A percentile compares a stretch with the other conserved stretches of the same genome.
Evolutionary conservation across 352 stramenopile species (phyloP).

Genomic region (Plasmopara muralis): DNA sequence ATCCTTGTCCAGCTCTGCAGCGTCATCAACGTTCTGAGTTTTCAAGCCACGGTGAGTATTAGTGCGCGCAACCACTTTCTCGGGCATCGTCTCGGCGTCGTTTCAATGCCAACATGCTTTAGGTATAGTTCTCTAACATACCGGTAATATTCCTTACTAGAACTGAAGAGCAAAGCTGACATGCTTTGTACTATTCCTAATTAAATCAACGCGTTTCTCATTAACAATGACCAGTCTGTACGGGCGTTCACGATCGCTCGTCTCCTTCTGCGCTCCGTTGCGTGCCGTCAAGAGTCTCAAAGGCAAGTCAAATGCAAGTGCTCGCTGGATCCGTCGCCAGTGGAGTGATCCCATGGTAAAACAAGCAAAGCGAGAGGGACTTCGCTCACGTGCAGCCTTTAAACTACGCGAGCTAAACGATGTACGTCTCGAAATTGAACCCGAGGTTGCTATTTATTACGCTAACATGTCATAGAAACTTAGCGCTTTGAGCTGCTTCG

Average conservation of each 20-base stretch:
- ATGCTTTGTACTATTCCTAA: background rate
- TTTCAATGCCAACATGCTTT: slow-evolving; percentile 1
- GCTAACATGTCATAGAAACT: slow-evolving; percentile 3
- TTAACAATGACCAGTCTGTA: slow-evolving; percentile 13
- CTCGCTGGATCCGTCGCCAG: slow-evolving; percentile 80
- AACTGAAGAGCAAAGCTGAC: background rate
- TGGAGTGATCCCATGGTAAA: slow-evolving; percentile 82
- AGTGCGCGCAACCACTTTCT: background rate
- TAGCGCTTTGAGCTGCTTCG: slow-evolving; percentile 43
- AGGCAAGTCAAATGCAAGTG: slow-evolving; percentile 76
- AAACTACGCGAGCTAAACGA: slow-evolving; percentile 82
- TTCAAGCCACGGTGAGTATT: slow-evolving; percentile 4
- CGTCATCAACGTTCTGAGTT: slow-evolving; percentile 4
- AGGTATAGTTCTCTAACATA: too few species aligned
- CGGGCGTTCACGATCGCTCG: slow-evolving; percentile 6
- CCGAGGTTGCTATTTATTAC: background rate
- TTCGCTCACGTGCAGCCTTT: slow-evolving; percentile 72
- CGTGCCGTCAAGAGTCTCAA: slow-evolving; percentile 72
- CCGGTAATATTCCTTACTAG: background rate
- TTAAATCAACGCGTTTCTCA: too few species aligned
- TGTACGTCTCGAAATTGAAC: slow-evolving; percentile 13
- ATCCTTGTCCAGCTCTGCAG: too few species aligned
- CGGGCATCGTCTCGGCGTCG: slow-evolving; percentile 10
- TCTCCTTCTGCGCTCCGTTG: slow-evolving; percentile 8
- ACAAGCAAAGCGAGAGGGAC: slow-evolving; percentile 74